Base-by-base conservation (phyloP, 495 filamentous ascomycete species). In the Glonium stellatum region DNA sequence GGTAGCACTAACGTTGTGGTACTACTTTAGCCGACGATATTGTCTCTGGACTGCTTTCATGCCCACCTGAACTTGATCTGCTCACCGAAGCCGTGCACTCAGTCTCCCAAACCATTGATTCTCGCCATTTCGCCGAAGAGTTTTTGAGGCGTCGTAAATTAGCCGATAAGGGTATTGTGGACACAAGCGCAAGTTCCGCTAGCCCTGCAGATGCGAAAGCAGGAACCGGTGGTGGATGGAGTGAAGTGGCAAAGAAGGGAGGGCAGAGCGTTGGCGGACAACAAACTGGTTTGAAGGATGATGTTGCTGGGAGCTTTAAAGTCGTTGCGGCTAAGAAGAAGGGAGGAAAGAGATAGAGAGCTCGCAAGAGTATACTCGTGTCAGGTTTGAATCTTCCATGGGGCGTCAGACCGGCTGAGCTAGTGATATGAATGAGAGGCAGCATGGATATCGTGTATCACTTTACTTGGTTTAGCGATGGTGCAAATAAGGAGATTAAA, bases 221-320 rank as follows among this genome's bases (percentile, higher is more conserved):
- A 21, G 73, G 70, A 23, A 71, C 67, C 19, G 79, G 74, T 19
- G 87, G 89, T 57, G 93, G 93, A 25, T 97, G 93, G 93, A 96
- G 82, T 68, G 95, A 97, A 76, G 93, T 98, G 64, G 93, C 93
- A 9, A 97, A 97, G 84, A 96, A 96, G 80, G 82, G 84, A 5
- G 79, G 78, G 25, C 69, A 75, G 11, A 79, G 77, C 64, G 71
- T 73, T 15, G 65, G 72, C 60, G 73, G 67, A 71, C 37, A 80
- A 65, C 80, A 82, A 61, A 77, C 80, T 54, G n/a, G 31, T 47
- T 18, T 48, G 57, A 15, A 61, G 57, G 27, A 31, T 31, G 27
- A 31, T 31, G 27, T 31, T 41, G 73, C 76, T 60, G 72, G 77
- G 61, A 79, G 75, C 69, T 97, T 96, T 76, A 89, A 90, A 77